Evolutionary conservation across 345 rosid species (phyloP), one percentile per base, ranked within the genome.

Genomic region (Bruguiera sexangula): DNA sequence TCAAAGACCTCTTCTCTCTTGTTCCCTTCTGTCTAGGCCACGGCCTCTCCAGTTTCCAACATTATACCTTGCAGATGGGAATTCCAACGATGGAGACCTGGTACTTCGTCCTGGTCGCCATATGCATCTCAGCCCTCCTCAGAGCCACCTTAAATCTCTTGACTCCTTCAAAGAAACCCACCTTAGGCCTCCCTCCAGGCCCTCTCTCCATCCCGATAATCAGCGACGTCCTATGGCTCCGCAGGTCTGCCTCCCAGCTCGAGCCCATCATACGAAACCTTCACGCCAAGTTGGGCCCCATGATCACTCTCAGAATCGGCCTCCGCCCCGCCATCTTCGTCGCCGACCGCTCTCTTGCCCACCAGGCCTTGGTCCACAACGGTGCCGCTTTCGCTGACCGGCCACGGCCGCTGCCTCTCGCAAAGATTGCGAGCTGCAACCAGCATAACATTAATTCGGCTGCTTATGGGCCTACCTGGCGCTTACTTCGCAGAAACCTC

Each of bases 401-500:
- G 6, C 68, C 68, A 2, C 24, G 2, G 67, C 61, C 22, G 1
- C 3, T 18, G 15, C 69, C 19, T 43, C 5, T 59, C 7, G 3
- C 6, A 0, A 63, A 7, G 46, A 36, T 69, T 46, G 0, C 3
- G 2, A 8, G 21, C 4, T 0, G 57, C 58, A 57, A 75, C 27
- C 65, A 69, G 29, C 60, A 21, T 16, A 63, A 0, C 21, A 58
- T 75, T 9, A 55, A 0, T 34, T 3, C 73, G 0, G 30, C 78
- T 1, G 16, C 18, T 51, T 75, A 75, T 26, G 78, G 78, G 1
- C 55, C 69, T 7, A 75, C 60, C 1, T 75, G 78, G 78, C 73
- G 78, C n/a, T 39, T 63, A 37, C 73, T 75, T 30, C 78, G 73
- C 52, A 65, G 78, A 20, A 75, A 75, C 43, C 69, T 75, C 34